Evolutionary conservation across 768 basidiomycete species (phyloP).

Genomic region (Glaciozyma martinii): DNA sequence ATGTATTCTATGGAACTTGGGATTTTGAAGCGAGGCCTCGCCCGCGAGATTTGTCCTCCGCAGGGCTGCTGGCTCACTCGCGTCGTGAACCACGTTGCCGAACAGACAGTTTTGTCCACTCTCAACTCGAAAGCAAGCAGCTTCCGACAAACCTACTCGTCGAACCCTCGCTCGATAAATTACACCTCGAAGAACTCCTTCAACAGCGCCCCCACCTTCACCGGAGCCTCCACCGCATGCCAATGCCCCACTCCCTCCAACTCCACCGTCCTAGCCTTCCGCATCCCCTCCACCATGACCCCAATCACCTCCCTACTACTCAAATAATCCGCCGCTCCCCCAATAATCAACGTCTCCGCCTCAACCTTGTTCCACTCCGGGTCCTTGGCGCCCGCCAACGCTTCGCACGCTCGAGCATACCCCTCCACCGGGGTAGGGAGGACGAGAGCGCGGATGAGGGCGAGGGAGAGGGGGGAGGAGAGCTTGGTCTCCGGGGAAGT

Average conservation of each 20-base stretch:
- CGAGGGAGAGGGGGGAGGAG: slow-evolving; percentile 10
- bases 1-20: too few species aligned
- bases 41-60: too few species aligned
- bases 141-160: too few species aligned
- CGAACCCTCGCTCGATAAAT: background rate
- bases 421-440: slow-evolving; percentile 3
- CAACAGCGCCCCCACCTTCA: background rate
- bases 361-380: slow-evolving; percentile 10
- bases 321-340: slow-evolving; percentile 18
- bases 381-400: background rate
- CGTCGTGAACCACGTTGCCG: too few species aligned
- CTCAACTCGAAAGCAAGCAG: too few species aligned
- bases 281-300: background rate
- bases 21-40: too few species aligned
- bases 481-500: slow-evolving; percentile 3
- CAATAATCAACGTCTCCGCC: slow-evolving; percentile 11
- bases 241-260: slow-evolving; percentile 18
- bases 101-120: too few species aligned
- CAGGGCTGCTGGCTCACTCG: too few species aligned
- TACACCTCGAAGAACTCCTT: slow-evolving; percentile 9
- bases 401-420: slow-evolving; percentile 16
- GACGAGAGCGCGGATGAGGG: slow-evolving; percentile 19
- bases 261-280: background rate
- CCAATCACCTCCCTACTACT: slow-evolving; percentile 3
- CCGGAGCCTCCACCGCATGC: slow-evolving; percentile 19